Percentiles rank a stretch among this genome's conserved stretches.
Evolutionary conservation across 345 rosid genomes (phyloP).

Genomic region (Euphorbia tirucalli): DNA sequence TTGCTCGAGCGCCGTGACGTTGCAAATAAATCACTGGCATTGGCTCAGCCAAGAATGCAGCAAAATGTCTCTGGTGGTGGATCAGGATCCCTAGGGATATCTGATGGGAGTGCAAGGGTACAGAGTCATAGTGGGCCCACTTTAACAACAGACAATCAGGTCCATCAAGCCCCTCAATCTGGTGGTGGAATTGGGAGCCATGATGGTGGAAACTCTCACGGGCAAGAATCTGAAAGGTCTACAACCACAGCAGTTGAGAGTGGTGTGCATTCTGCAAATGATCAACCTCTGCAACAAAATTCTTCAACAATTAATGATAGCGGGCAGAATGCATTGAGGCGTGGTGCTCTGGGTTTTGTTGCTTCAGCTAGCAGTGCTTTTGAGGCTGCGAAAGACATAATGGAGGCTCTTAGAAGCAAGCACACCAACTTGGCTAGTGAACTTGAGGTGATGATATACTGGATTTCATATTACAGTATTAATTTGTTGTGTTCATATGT

Average conservation of each 20-base stretch:
- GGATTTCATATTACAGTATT: constrained; percentile 1
- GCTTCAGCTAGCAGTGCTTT: constrained; percentile 91
- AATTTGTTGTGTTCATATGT: not conserved
- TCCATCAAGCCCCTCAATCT: constrained; percentile 58
- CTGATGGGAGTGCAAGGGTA: constrained; percentile 48
- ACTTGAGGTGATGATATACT: constrained; percentile 64
- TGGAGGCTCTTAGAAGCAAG: constrained; percentile 97
- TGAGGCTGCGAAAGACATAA: constrained; percentile 97
- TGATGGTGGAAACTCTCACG: constrained; percentile 74
- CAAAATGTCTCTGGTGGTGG: constrained; percentile 57
- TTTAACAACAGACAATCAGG: constrained; percentile 57
- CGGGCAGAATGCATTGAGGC: constrained; percentile 63
- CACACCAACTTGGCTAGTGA: constrained; percentile 93
- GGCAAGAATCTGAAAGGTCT: constrained; percentile 84
- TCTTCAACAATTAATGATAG: constrained; percentile 53
- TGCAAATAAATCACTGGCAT: constrained; percentile 81
- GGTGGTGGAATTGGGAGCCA: constrained; percentile 64
- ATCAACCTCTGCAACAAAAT: constrained; percentile 75
- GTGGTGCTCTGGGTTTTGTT: constrained; percentile 58
- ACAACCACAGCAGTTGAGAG: constrained; percentile 49
- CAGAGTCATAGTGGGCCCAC: constrained; percentile 54
- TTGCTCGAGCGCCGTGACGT: constrained; percentile 98
- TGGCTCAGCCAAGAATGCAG: constrained; percentile 96
- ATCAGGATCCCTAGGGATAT: constrained; percentile 50
- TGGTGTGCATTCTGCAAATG: constrained; percentile 55